phyloP scores from a whole-genome alignment of 768 basidiomycete genomes.

The Glaciozyma antarctica region DNA sequence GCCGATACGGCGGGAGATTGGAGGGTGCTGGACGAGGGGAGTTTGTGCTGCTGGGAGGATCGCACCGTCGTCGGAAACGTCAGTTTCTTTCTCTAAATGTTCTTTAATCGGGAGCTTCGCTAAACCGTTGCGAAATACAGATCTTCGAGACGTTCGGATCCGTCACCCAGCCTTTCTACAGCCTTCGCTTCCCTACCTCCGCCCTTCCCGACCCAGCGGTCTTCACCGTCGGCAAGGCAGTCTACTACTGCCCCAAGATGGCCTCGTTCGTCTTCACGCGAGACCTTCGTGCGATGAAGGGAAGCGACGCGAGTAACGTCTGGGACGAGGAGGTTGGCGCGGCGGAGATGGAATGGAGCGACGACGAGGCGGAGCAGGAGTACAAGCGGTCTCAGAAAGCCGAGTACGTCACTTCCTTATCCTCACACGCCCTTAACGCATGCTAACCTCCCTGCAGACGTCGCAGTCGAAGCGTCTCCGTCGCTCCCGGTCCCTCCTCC shows the following conservation, averaged over 20 bases:
- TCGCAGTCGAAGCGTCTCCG: constrained; percentile 7
- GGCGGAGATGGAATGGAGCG: constrained; percentile 85
- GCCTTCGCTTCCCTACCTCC: constrained; percentile 58
- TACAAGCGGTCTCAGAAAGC: constrained; percentile 53
- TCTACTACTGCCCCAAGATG: constrained; percentile 69
- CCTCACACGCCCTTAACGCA: no score
- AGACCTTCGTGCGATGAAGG: constrained; percentile 57
- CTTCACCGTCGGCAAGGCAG: constrained; percentile 39
- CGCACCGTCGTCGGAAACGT: constrained; percentile 83
- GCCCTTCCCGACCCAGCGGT: constrained; percentile 32
- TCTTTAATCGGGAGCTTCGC: constrained; percentile 23
- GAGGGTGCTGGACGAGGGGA: constrained; percentile 73
- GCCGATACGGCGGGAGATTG: constrained; percentile 53
- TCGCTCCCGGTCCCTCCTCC: constrained; percentile 12
- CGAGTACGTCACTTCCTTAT: constrained; percentile 7
- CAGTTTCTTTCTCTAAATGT: constrained; percentile 39
- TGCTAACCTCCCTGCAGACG: constrained; percentile 9
- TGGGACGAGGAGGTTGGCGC: constrained; percentile 89
- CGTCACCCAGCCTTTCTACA: constrained; percentile 78
- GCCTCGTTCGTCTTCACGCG: constrained; percentile 77
- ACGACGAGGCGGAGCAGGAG: constrained; percentile 81
- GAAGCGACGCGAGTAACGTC: constrained; percentile 88
- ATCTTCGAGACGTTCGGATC: constrained; percentile 95
- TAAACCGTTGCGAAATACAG: constrained; percentile 41
- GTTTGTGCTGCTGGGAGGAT: constrained; percentile 80